phyloP scores from a whole-genome alignment of 192 early-diverging fungal species.

The Entomortierella chlamydospora region DNA sequence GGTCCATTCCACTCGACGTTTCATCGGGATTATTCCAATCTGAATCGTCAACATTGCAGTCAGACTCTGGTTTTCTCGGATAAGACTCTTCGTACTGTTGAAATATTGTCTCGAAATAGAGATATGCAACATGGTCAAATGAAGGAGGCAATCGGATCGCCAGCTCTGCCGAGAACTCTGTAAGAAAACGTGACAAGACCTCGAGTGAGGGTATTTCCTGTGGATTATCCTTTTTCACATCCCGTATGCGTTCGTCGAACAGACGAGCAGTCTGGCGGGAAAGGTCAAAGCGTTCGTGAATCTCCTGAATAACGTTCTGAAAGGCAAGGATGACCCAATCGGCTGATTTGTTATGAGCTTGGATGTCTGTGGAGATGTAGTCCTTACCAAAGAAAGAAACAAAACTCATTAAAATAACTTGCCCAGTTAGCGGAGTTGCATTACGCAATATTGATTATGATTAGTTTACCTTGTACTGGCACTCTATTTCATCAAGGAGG shows the following conservation, averaged over 20 bases:
- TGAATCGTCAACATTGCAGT: background rate
- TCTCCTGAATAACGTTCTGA: conserved; percentile 14
- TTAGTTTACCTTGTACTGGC: conserved; percentile 18
- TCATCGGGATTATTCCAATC: background rate
- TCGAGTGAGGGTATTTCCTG: conserved; percentile 14
- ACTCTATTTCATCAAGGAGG: conserved; percentile 10
- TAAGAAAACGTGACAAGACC: conserved; percentile 21
- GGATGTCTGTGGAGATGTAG: background rate
- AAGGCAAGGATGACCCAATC: conserved; percentile 35
- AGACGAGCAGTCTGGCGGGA: conserved; percentile 12
- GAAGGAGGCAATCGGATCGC: conserved; percentile 30
- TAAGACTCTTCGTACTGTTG: conserved; percentile 11
- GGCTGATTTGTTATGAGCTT: background rate
- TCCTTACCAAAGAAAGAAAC: background rate
- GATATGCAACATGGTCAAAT: conserved; percentile 29
- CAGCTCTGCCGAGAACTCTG: conserved; percentile 29
- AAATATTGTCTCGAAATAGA: conserved; percentile 41
- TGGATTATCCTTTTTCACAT: conserved; percentile 3
- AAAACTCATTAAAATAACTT: background rate
- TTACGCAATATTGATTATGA: no score
- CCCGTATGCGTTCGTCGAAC: conserved; percentile 23
- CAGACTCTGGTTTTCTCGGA: background rate
- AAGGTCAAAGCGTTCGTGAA: conserved; percentile 14
- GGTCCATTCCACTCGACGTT: background rate
- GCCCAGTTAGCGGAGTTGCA: background rate